A percentile compares a stretch with the other conserved stretches of the same genome.
These are phyloP conservation scores for Aspergillus thermomutatus DNA, from an alignment of 2,329 filamentous ascomycete species.

Conservation along the genomic window DNA sequence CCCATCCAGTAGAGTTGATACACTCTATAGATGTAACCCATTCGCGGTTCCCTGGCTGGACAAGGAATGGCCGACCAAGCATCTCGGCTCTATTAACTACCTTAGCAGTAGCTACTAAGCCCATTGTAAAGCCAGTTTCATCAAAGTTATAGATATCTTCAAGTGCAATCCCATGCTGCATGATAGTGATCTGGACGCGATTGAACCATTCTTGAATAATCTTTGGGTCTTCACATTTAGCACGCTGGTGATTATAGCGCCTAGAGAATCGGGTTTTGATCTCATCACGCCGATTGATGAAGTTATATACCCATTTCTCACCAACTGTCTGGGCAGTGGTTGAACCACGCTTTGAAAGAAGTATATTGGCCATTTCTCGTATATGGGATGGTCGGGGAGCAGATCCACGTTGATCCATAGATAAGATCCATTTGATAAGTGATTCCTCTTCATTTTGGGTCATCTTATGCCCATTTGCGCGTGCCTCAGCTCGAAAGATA, in stretches of 20 bases:
- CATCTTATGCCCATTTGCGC: slow-evolving; percentile 1
- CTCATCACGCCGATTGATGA: slow-evolving; percentile 3
- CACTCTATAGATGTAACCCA: slow-evolving; percentile 7
- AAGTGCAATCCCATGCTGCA: slow-evolving; percentile 10
- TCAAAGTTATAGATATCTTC: slow-evolving; percentile 14
- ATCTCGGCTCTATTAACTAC: slow-evolving; percentile 8
- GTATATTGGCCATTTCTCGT: slow-evolving; percentile 9
- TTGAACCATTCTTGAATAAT: slow-evolving; percentile 4
- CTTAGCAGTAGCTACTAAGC: neutral
- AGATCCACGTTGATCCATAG: neutral
- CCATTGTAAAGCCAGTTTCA: slow-evolving; percentile 1
- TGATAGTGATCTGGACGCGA: neutral
- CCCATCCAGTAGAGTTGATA: slow-evolving; percentile 1
- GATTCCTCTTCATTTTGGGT: slow-evolving; percentile 4
- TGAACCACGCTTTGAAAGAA: neutral
- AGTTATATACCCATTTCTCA: slow-evolving; percentile 8
- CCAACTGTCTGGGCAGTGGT: slow-evolving; percentile 8
- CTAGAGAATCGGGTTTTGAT: slow-evolving; percentile 3
- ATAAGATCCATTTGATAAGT: slow-evolving; percentile 6
- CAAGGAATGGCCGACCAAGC: slow-evolving; percentile 1
- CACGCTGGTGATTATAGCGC: slow-evolving; percentile 7
- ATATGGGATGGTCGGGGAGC: neutral
- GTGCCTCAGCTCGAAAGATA: neutral
- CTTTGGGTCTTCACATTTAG: slow-evolving; percentile 7
- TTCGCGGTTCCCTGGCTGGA: slow-evolving; percentile 13